phyloP scores from a whole-genome alignment of 1,284 basidiomycete species.

The Ustilago nuda region DNA sequence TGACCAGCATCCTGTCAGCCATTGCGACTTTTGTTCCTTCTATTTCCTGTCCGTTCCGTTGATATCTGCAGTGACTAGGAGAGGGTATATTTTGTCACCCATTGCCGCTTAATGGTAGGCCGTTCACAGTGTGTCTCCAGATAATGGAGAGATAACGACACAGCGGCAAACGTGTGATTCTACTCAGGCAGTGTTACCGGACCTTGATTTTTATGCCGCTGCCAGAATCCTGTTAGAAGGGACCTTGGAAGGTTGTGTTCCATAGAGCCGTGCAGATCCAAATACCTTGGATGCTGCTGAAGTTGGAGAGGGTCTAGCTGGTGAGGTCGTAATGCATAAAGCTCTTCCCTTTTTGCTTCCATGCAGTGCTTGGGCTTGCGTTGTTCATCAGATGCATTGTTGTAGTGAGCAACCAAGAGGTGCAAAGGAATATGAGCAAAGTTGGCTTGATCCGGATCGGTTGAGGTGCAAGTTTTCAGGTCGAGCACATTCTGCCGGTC shows the following conservation, averaged over 20 bases:
- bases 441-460: background rate
- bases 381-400: background rate
- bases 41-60: background rate
- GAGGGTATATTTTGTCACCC: background rate
- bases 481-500: conserved; percentile 1
- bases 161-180: background rate
- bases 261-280: background rate
- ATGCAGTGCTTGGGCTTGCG: background rate
- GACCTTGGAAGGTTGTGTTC: background rate
- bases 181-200: background rate
- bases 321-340: background rate
- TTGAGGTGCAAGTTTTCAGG: background rate
- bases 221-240: background rate
- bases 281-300: background rate
- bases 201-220: background rate
- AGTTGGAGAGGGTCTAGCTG: background rate
- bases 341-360: background rate
- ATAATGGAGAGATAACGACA: conserved; percentile 1
- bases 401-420: background rate
- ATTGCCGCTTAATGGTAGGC: background rate
- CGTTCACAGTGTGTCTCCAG: background rate
- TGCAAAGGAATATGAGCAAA: background rate
- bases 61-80: background rate
- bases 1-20: conserved; percentile 2
- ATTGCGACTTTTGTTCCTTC: background rate